These are phyloP conservation scores for Scheffersomyces illinoinensis DNA, from an alignment of 1,139 yeast species.

Conservation along the genomic window DNA sequence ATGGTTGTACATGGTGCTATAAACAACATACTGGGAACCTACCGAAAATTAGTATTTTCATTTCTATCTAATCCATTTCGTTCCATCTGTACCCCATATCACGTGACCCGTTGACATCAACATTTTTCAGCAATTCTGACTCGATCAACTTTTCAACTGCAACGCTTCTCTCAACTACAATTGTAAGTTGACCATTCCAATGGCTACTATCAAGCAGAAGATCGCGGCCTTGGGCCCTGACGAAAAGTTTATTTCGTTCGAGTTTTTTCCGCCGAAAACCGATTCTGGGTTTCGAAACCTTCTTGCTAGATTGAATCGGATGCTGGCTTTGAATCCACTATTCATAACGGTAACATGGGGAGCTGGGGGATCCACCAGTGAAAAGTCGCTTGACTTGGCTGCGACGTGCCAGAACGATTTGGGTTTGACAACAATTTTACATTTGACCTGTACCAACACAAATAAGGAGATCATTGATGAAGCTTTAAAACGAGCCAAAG, in stretches of 20 bases:
- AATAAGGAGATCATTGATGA: constrained; percentile 72
- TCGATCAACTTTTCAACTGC: background rate
- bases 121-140: background rate
- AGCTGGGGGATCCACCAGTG: constrained; percentile 94
- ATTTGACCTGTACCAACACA: constrained; percentile 94
- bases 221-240: constrained; percentile 49
- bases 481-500: constrained; percentile 73
- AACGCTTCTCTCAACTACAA: background rate
- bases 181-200: constrained; percentile 1
- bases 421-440: constrained; percentile 86
- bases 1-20: background rate
- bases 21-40: background rate
- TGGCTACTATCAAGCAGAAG: constrained; percentile 55
- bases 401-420: constrained; percentile 72
- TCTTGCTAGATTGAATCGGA: constrained; percentile 81
- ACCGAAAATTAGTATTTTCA: too few relatives aligned
- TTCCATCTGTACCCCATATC: background rate
- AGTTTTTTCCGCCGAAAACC: constrained; percentile 97
- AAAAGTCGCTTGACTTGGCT: constrained; percentile 83
- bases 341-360: constrained; percentile 98
- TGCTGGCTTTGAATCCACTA: constrained; percentile 84
- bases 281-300: constrained; percentile 82
- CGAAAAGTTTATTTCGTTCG: constrained; percentile 77
- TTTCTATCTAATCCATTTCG: background rate
- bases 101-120: constrained; percentile 3